Evolutionary conservation across 441 rosid genomes (phyloP).

Genomic region (Eugenia klotzschiana): DNA sequence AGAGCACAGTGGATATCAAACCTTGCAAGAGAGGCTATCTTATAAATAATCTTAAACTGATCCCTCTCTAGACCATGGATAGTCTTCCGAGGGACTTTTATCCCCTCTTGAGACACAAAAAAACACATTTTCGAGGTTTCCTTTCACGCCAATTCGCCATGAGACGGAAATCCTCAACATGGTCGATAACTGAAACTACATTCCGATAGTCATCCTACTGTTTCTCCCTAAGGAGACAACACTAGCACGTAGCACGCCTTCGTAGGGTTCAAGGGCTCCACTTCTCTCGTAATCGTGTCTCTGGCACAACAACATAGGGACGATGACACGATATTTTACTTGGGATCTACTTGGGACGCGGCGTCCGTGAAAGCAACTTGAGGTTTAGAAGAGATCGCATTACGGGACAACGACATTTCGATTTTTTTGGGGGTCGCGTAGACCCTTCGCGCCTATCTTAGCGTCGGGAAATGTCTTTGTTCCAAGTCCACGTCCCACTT

Average conservation of each 20-base stretch:
- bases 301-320: not conserved
- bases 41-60: not conserved
- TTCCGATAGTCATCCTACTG: not conserved
- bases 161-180: not conserved
- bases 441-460: not conserved
- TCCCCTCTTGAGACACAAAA: not conserved
- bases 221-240: not conserved
- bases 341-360: not conserved
- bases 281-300: not conserved
- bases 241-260: too few species aligned
- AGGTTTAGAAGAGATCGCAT: not conserved
- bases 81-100: not conserved
- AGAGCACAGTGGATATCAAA: not conserved
- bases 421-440: not conserved
- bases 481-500: not conserved
- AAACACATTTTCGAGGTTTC: not conserved
- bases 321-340: not conserved
- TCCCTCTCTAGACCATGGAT: not conserved
- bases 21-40: not conserved
- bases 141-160: not conserved
- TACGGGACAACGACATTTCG: not conserved
- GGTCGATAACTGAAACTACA: not conserved
- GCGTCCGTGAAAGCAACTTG: not conserved
- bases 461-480: not conserved
- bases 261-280: not conserved